Base-by-base conservation (phyloP, 208 protist genomes). In the Leishmania martiniquensis region DNA sequence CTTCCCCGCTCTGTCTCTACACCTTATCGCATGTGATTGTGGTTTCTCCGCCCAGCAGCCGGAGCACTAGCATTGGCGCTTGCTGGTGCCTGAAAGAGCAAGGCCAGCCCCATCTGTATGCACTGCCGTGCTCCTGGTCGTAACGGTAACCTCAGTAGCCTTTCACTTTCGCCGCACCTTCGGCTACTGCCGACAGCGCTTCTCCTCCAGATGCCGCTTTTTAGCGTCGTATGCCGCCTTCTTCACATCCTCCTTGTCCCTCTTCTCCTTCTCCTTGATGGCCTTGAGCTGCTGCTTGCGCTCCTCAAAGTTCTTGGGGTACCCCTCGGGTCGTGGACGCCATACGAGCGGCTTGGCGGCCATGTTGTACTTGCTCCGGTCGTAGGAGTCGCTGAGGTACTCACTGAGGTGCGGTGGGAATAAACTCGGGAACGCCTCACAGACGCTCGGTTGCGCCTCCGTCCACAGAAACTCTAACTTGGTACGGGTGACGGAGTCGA, bases 381-480 rank as follows among this genome's bases (percentile, higher is more conserved):
- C 54, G 82, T 94, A 96, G 29, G 80, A 78, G 78, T 96, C 92
- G 76, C 85, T 90, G 29, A 96, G 80, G 82, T 92, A 95, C 5
- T 89, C 47, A 39, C 73, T 83, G 34, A 96, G 67, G 20, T 80
- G 72, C 51, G 54, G 47, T 10, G 91, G 89, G 77, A 96, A 95
- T n/a, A 95, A 71, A 34, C 87, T 83, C 5, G 80, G 84, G 75
- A 96, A 95, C 49, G 79, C 72, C 47, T 94, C 88, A 49, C 86
- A 85, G 20, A 91, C 75, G 66, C 69, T 82, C 63, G 89, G 89
- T 75, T 87, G 87, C 39, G 83, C 87, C 39, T 96, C 89, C 1
- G 89, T 91, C 82, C 91, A 96, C 49, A 94, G 29, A 77, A 97
- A 93, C 60, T 85, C 79, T 32, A 96, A 88, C 85, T 97, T 97